Evolutionary conservation across 2,329 filamentous ascomycete genomes (phyloP).

Genomic region (Alternaria burnsii): DNA sequence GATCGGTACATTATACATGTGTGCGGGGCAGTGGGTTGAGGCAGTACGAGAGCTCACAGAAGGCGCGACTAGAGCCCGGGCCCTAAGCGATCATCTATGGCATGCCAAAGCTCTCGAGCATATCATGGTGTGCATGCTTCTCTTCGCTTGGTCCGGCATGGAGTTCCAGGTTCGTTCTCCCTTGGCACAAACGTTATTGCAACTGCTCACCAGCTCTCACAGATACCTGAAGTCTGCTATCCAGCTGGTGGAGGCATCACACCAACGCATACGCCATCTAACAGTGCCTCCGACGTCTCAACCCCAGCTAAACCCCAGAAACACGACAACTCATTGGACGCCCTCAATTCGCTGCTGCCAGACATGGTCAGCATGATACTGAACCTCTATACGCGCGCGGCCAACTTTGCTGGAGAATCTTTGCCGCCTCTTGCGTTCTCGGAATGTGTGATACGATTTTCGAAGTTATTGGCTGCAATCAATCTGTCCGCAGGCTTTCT

Average conservation of each 20-base stretch:
- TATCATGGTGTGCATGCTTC: conserved; percentile 80
- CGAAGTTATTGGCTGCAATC: conserved; percentile 72
- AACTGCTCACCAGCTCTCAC: conserved; percentile 32
- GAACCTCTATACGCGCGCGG: conserved; percentile 75
- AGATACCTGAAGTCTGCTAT: conserved; percentile 65
- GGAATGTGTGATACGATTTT: conserved; percentile 77
- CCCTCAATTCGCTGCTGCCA: conserved; percentile 68
- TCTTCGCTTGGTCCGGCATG: conserved; percentile 83
- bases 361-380: conserved; percentile 79
- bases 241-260: conserved; percentile 56
- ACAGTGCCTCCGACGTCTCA: conserved; percentile 50
- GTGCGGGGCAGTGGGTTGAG: conserved; percentile 89
- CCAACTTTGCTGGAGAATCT: conserved; percentile 68
- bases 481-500: conserved; percentile 72
- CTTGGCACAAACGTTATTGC: neutral
- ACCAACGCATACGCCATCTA: conserved; percentile 51
- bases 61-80: conserved; percentile 77
- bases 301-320: conserved; percentile 55
- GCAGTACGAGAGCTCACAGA: conserved; percentile 85
- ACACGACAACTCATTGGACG: conserved; percentile 53
- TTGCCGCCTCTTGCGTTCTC: conserved; percentile 75
- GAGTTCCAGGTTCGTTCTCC: conserved; percentile 73
- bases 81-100: conserved; percentile 92
- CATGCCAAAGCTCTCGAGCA: conserved; percentile 94
- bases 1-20: conserved; percentile 84